Evolutionary conservation across 495 filamentous ascomycete species (phyloP), one percentile per base, ranked within the genome.

Genomic region (Daldinia grandis): DNA sequence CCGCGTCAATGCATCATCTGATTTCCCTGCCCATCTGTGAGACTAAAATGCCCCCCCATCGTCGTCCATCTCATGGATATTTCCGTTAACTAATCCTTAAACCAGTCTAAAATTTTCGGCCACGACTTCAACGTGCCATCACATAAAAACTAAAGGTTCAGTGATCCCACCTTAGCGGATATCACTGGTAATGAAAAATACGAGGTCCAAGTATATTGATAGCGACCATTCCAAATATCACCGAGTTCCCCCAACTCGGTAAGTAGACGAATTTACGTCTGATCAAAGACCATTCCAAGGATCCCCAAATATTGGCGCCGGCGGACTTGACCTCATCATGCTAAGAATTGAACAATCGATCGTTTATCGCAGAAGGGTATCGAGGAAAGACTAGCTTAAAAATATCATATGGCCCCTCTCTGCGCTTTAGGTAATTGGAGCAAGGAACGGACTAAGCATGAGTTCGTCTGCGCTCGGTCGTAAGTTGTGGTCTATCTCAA

Each of bases 401-500:
- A 64, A 68, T 30, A 35, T 35, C 7, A 33, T 35, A 62, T 15
- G 19, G 40, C 4, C 1, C 19, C 31, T 25, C 55, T 38, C 10
- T 65, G 33, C 27, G 37, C 15, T 56, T 68, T 69, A 80, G 25
- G 76, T 79, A 54, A 92, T 86, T 58, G 91, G 89, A 33, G 87
- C 86, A 77, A 97, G 81, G 80, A 98, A 98, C 53, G 90, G 89
- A 76, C 90, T 91, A 35, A 88, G 81, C 78, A 97, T 85, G 56
- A 99, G 79, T 66, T 97, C 95, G 72, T 98, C 95, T 14, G 95
- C 95, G 74, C 87, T 94, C 17, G 95, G 95, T 67, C 95, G 85
- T 82, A 90, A 89, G 78, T 95, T 92, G 79, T 97, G 93, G 75
- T 99, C 95, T 73, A 97, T 87, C 83, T 97, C 93, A 78, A 99